A percentile compares a stretch with the other conserved stretches of the same genome.
Evolutionary conservation across 176 grass and related monocot genomes (phyloP).

Genomic region (Oryza australiensis): DNA sequence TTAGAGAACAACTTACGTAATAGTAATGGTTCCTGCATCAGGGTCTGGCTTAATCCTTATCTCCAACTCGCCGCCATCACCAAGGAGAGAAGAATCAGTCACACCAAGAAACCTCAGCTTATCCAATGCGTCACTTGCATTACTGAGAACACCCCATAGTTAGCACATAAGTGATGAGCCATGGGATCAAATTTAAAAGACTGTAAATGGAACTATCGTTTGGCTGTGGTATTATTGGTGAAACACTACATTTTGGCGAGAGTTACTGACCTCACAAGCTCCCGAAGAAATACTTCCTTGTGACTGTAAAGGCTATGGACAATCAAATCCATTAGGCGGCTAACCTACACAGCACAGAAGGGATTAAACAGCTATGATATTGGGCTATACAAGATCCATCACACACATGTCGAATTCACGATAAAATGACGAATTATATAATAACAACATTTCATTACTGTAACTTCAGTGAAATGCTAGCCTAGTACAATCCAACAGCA

Average conservation of each 20-base stretch:
- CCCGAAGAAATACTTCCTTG: conserved; percentile 90
- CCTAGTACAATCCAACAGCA: not conserved
- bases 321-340: conserved; percentile 84
- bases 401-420: not conserved
- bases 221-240: too few species aligned
- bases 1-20: conserved; percentile 49
- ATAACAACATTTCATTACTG: not conserved
- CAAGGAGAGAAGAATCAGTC: conserved; percentile 74
- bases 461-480: not conserved
- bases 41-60: conserved; percentile 78
- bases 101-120: conserved; percentile 89
- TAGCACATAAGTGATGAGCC: not conserved
- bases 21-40: conserved; percentile 77
- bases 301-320: conserved; percentile 91
- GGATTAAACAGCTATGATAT: not conserved
- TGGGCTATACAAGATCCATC: too few species aligned
- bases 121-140: conserved; percentile 87
- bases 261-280: conserved; percentile 72
- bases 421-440: not conserved
- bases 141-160: conserved; percentile 39
- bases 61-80: conserved; percentile 69
- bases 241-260: not conserved
- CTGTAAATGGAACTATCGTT: too few species aligned
- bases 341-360: conserved; percentile 61
- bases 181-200: too few species aligned